Percentiles rank a stretch among this genome's conserved stretches.
Conservation (phyloP, 2,329 filamentous ascomycete genomes). For the Shiraia bambusicola region DNA sequence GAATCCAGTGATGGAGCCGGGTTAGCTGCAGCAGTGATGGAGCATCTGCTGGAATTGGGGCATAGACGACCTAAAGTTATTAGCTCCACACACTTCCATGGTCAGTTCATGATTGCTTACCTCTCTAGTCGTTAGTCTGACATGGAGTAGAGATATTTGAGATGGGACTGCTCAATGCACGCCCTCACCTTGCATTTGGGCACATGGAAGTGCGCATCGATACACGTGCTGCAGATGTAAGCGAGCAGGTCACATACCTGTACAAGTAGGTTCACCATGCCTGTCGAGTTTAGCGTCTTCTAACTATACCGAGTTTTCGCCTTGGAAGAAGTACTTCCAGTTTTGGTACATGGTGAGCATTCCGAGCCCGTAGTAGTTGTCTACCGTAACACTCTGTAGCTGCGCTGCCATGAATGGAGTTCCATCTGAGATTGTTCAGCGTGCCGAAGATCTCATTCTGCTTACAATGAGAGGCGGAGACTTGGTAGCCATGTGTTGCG, state of each 20-base stretch:
- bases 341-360: conserved; percentile 68
- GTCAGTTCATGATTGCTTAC: conserved; percentile 37
- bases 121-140: conserved; percentile 50
- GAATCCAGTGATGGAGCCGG: conserved; percentile 65
- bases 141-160: conserved; percentile 66
- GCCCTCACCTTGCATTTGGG: conserved; percentile 58
- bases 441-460: conserved; percentile 72
- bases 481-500: conserved; percentile 70
- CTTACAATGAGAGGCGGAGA: conserved; percentile 73
- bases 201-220: conserved; percentile 73
- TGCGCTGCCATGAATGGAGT: conserved; percentile 90
- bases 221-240: conserved; percentile 49
- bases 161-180: conserved; percentile 56
- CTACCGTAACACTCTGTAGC: conserved; percentile 33
- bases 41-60: conserved; percentile 56
- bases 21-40: conserved; percentile 62
- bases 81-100: conserved; percentile 65
- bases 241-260: conserved; percentile 71
- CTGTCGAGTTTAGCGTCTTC: neutral
- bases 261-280: conserved; percentile 57
- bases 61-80: conserved; percentile 59
- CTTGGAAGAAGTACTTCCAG: conserved; percentile 73
- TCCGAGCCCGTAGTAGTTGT: no score
- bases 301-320: conserved; percentile 46
- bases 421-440: conserved; percentile 66